Base-by-base conservation (phyloP, 192 early-diverging fungal genomes). In the Coemansia sp. region DNA sequence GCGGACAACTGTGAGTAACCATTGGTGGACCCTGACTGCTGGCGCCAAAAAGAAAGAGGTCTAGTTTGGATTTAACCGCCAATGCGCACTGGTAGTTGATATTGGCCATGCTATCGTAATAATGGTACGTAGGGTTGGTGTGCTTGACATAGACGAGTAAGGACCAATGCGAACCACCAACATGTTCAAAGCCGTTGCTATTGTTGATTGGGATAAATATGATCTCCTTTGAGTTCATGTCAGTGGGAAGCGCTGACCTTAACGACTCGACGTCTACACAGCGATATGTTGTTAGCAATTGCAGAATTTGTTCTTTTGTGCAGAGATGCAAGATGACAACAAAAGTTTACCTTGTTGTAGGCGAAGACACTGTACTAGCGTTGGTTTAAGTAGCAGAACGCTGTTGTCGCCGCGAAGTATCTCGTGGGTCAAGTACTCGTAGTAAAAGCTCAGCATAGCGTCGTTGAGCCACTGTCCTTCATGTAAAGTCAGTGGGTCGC, bases 101-200 rank as follows among this genome's bases (percentile, higher is more conserved):
- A 50, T 75, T 78, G 32, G 80, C 80, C 61, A 71, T 62, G 44
- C 80, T 83, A 67, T 83, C 80, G 62, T 67, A 83, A 64, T 83
- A 83, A 40, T 83, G 80, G 62, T 74, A 83, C 39, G 46, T 37
- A 6, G 64, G 52, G 1, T 39, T 43, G 49, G 5, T 16, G 4
- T 62, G 33, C 1, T 23, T 37, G 17, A n/a, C 33, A 7, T 37
- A 59, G 0, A 59, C 33, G 7, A 59, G 57, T 17, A 59, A 17
- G n/a, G 57, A 59, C 57, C 57, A 59, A 17, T 59, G 39, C 21
- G 70, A 57, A 0, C 49, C 59, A 38, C 57, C 33, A 38, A 42
- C 46, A 9, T 49, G 60, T 11, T 62, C 44, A 46, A 53, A 26
- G 68, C 33, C 19, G 28, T 70, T 57, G 58, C 70, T 57, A 61